Evolutionary conservation across 441 rosid genomes (phyloP).

Genomic region (Aquilaria agallochum): DNA sequence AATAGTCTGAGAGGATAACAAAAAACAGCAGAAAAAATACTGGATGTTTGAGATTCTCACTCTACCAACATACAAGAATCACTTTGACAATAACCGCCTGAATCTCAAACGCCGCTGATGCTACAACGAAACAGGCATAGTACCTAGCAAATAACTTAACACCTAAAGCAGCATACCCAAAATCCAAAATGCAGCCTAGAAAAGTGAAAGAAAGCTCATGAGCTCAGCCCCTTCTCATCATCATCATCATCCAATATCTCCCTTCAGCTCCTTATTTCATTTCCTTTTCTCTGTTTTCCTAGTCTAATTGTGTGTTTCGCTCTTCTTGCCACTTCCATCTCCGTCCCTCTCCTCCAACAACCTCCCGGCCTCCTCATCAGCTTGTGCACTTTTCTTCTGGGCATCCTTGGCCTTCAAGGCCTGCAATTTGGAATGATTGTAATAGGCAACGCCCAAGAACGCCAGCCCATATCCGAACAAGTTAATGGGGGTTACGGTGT

Average conservation of each 20-base stretch:
- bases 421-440: slow-evolving; percentile 87
- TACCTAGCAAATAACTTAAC: slow-evolving; percentile 23
- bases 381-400: slow-evolving; percentile 71
- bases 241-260: slow-evolving; percentile 12
- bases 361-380: slow-evolving; percentile 76
- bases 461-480: slow-evolving; percentile 86
- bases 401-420: slow-evolving; percentile 85
- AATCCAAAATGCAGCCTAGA: slow-evolving; percentile 17
- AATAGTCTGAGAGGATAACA: background rate
- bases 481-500: slow-evolving; percentile 84
- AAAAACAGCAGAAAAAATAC: slow-evolving; percentile 14
- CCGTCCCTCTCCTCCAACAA: slow-evolving; percentile 80
- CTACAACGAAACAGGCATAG: slow-evolving; percentile 23
- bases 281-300: slow-evolving; percentile 16
- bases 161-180: slow-evolving; percentile 25
- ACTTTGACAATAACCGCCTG: slow-evolving; percentile 8
- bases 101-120: slow-evolving; percentile 24
- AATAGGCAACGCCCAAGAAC: slow-evolving; percentile 87
- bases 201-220: slow-evolving; percentile 28
- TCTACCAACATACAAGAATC: slow-evolving; percentile 16
- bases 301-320: slow-evolving; percentile 48
- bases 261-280: slow-evolving; percentile 45
- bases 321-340: slow-evolving; percentile 50
- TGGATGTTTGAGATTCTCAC: slow-evolving; percentile 30
- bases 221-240: slow-evolving; percentile 7